A percentile compares a stretch with the other conserved stretches of the same genome.
Evolutionary conservation across 1,139 yeast genomes (phyloP).

Genomic region (Hanseniaspora uvarum): DNA sequence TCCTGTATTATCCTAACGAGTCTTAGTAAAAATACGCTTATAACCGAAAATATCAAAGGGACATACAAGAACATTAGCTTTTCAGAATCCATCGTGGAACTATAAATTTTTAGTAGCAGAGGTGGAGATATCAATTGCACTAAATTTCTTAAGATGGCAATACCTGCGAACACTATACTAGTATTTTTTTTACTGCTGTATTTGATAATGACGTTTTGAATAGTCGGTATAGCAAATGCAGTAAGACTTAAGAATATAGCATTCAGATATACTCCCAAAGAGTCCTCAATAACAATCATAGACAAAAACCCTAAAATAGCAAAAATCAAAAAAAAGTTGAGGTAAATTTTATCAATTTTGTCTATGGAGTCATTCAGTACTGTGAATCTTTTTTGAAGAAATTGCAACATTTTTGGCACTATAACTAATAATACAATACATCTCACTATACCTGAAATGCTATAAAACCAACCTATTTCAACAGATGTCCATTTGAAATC

Average conservation of each 20-base stretch:
- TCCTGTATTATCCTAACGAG: slow-evolving; percentile 22
- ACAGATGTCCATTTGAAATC: slow-evolving; percentile 47
- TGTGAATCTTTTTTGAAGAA: slow-evolving; percentile 31
- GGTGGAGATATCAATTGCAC: slow-evolving; percentile 37
- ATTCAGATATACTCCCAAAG: slow-evolving; percentile 20
- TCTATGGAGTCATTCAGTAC: slow-evolving; percentile 37
- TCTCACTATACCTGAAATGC: slow-evolving; percentile 40
- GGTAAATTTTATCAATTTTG: slow-evolving; percentile 41
- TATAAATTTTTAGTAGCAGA: slow-evolving; percentile 36
- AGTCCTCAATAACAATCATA: slow-evolving; percentile 25
- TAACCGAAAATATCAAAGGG: slow-evolving; percentile 24
- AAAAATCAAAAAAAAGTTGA: slow-evolving; percentile 34
- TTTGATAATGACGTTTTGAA: slow-evolving; percentile 40
- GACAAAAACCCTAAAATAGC: slow-evolving; percentile 40
- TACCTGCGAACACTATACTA: slow-evolving; percentile 47
- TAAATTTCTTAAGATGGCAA: slow-evolving; percentile 39
- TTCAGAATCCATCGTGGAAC: slow-evolving; percentile 29
- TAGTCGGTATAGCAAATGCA: slow-evolving; percentile 37
- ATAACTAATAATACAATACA: slow-evolving; percentile 35
- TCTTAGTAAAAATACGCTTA: slow-evolving; percentile 22
- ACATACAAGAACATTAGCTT: slow-evolving; percentile 30
- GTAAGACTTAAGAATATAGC: slow-evolving; percentile 34
- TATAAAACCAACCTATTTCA: slow-evolving; percentile 46
- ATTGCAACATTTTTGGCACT: slow-evolving; percentile 36
- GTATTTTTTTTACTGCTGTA: slow-evolving; percentile 38